Evolutionary conservation across 495 filamentous ascomycete genomes (phyloP).

Genomic region (Aspergillus sclerotioniger): DNA sequence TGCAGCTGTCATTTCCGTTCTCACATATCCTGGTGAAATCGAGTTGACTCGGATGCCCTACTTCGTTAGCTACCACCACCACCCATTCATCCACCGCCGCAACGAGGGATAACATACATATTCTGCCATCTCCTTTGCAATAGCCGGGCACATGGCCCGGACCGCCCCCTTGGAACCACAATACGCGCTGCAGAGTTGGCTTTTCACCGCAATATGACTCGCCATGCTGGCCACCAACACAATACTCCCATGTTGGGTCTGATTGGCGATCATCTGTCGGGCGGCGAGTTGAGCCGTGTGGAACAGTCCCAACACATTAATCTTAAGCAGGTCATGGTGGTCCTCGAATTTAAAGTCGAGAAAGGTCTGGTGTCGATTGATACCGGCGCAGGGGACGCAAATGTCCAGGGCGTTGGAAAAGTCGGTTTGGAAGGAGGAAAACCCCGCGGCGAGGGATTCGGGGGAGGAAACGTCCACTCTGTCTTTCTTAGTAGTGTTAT

Average conservation of each 20-base stretch:
- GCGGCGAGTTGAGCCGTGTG: constrained; percentile 47
- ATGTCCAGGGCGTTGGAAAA: constrained; percentile 42
- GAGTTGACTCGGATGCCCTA: constrained; percentile 45
- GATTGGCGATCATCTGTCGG: constrained; percentile 47
- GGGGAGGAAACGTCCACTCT: constrained; percentile 62
- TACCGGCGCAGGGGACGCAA: constrained; percentile 40
- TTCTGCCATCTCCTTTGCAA: constrained; percentile 55
- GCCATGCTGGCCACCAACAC: constrained; percentile 50
- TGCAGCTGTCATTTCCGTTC: constrained; percentile 40
- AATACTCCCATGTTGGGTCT: constrained; percentile 45
- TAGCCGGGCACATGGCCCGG: constrained; percentile 64
- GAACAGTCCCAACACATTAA: constrained; percentile 37
- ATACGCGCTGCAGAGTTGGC: constrained; percentile 74
- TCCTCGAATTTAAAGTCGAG: constrained; percentile 44
- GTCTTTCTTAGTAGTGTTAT: constrained; percentile 54
- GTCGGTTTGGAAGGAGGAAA: constrained; percentile 42
- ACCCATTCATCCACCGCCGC: no score
- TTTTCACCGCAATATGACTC: constrained; percentile 51
- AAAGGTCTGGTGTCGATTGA: constrained; percentile 37
- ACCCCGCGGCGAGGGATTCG: constrained; percentile 54
- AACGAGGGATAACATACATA: constrained; percentile 29
- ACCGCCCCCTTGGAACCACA: constrained; percentile 71
- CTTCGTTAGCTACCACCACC: neutral
- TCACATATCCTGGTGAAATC: constrained; percentile 47
- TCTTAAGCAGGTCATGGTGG: constrained; percentile 37